Evolutionary conservation across 1,284 basidiomycete species (phyloP).

Genomic region (Rhizoctonia solani): DNA sequence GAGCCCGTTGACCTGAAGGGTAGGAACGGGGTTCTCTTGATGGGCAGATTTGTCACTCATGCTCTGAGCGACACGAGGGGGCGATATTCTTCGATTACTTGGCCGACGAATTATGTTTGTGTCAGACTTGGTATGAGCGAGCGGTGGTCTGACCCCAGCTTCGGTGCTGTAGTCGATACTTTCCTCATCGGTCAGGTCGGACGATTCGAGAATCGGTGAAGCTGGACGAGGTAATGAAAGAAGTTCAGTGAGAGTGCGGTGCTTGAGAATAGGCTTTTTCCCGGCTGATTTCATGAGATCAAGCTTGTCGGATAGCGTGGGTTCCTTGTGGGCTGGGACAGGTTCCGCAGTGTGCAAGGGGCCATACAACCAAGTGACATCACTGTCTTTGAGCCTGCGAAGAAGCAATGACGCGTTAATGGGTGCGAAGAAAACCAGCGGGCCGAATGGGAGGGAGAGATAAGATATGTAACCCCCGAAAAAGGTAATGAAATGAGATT

Average conservation of each 20-base stretch:
- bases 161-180: slow-evolving; percentile 45
- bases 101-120: slow-evolving; percentile 60
- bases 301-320: slow-evolving; percentile 52
- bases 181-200: slow-evolving; percentile 44
- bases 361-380: slow-evolving; percentile 99
- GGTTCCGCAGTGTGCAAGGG: slow-evolving; percentile 91
- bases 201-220: slow-evolving; percentile 56
- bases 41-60: slow-evolving; percentile 1
- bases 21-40: neutral
- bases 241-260: slow-evolving; percentile 90
- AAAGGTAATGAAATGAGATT: neutral
- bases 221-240: slow-evolving; percentile 58
- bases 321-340: slow-evolving; percentile 55
- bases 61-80: slow-evolving; percentile 39
- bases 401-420: slow-evolving; percentile 27
- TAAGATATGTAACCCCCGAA: slow-evolving; percentile 7
- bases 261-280: slow-evolving; percentile 94
- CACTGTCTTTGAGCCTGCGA: slow-evolving; percentile 95
- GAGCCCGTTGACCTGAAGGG: slow-evolving; percentile 2
- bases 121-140: slow-evolving; percentile 82
- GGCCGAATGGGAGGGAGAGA: neutral
- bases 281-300: slow-evolving; percentile 41
- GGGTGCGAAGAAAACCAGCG: slow-evolving; percentile 1
- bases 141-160: slow-evolving; percentile 55
- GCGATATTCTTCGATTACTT: slow-evolving; percentile 37